Percentiles rank a stretch among this genome's conserved stretches.
These are phyloP conservation scores for Apiospora arundinis DNA, from an alignment of 2,329 filamentous ascomycete species.

Conservation along the genomic window DNA sequence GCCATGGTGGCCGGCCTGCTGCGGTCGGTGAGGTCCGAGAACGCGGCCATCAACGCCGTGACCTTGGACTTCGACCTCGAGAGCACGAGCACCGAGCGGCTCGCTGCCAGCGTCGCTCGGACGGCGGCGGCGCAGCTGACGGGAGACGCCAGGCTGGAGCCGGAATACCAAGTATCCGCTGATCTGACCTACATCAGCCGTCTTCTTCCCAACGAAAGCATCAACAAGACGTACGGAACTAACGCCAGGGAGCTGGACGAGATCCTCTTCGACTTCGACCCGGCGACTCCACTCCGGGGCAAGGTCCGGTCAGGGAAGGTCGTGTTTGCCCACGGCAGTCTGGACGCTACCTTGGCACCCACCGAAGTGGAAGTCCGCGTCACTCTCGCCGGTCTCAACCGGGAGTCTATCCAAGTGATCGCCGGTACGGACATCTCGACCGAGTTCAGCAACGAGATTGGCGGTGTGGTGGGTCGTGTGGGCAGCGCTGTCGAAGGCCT, in stretches of 20 bases:
- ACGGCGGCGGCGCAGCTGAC: not conserved
- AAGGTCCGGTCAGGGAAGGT: slow-evolving; percentile 32
- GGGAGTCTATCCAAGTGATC: slow-evolving; percentile 32
- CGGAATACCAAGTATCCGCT: slow-evolving; percentile 31
- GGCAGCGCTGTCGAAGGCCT: slow-evolving; percentile 30
- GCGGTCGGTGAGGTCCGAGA: slow-evolving; percentile 34
- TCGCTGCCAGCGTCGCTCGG: not conserved
- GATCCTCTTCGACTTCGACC: slow-evolving; percentile 20
- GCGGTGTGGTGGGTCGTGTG: slow-evolving; percentile 32
- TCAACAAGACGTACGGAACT: slow-evolving; percentile 27
- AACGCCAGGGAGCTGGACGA: slow-evolving; percentile 23
- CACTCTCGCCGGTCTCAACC: slow-evolving; percentile 29
- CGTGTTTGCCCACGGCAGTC: slow-evolving; percentile 29
- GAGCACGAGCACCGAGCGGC: not conserved
- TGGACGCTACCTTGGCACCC: slow-evolving; percentile 15
- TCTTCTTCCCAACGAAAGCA: slow-evolving; percentile 29
- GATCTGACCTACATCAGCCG: slow-evolving; percentile 36
- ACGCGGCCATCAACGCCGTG: slow-evolving; percentile 35
- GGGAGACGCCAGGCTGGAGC: slow-evolving; percentile 24
- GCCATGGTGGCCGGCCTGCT: slow-evolving; percentile 37
- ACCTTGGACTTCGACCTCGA: slow-evolving; percentile 32
- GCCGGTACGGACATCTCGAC: slow-evolving; percentile 33
- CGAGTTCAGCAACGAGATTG: slow-evolving; percentile 34
- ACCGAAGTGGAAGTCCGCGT: slow-evolving; percentile 33
- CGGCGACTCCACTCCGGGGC: slow-evolving; percentile 29